Base-by-base conservation (phyloP, 208 protist genomes). In the Dictyostelium gargantuum region DNA sequence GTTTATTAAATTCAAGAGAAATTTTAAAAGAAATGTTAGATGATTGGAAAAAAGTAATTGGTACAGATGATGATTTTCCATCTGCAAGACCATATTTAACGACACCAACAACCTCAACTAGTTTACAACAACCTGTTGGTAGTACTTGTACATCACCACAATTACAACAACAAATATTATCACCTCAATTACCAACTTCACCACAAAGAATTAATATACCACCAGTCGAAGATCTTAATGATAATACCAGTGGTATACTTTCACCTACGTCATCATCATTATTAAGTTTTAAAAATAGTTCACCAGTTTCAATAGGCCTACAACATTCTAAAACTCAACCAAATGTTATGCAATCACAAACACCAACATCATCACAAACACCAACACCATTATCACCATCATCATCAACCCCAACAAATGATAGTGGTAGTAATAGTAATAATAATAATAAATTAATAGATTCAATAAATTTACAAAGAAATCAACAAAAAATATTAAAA, bases 21-120 rank as follows among this genome's bases (percentile, higher is more conserved):
- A 32, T 79, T 21, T 29, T 89, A 10, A 89, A 89, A 52, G 74
- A 68, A 15, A 89, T 89, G 82, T n/a, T 89, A 1, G 82, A 89
- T 15, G 82, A 89, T 52, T 89, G 82, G 82, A 89, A 79, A 50
- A 79, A 21, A 29, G 38, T 89, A 19, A n/a, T 89, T 1, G 26
- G 70, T 9, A 2, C 26, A 23, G 66, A 79, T 11, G 82, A 89
- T 17, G 82, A 89, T 52, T 89, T 89, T 13, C 82, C 82, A 19
- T 42, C 17, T 32, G 3, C 82, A 1, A 56, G 29, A 40, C 82
- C 82, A n/a, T 89, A 68, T 32, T 17, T 89, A 13, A 35, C 74
- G 38, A 58, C n/a, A 0, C 38, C 74, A 6, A 50, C 46, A 23
- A 58, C 74, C 6, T n/a, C 74, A 42, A 38, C 40, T 8, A 42